phyloP scores from a whole-genome alignment of 139 green algal genomes.

The Trebouxia sp. region DNA sequence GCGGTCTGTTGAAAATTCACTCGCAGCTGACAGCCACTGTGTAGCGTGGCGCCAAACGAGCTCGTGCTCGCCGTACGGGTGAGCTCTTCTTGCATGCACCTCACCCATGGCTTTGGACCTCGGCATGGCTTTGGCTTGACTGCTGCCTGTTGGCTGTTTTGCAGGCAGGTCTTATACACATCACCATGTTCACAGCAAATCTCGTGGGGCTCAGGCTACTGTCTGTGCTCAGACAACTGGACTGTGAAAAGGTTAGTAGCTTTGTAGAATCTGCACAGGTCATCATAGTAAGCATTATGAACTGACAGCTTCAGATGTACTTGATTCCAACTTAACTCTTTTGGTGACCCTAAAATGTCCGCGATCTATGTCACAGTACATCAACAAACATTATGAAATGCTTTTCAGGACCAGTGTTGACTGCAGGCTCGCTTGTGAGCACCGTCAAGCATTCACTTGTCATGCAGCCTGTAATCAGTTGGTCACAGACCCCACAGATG shows the following conservation, averaged over 20 bases:
- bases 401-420: no score
- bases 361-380: no score
- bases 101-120: background rate
- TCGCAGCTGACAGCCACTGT: background rate
- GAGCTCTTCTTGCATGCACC: background rate
- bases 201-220: conserved; percentile 27
- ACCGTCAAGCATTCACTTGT: background rate
- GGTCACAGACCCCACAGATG: background rate
- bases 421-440: background rate
- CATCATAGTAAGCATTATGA: no score
- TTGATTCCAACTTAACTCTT: no score
- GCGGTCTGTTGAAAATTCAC: background rate
- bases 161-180: background rate
- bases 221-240: conserved; percentile 13
- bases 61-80: conserved; percentile 25
- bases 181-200: background rate
- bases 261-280: no score
- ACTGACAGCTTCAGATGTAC: no score
- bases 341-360: no score
- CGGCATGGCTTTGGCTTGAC: no score
- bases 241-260: conserved; percentile 32
- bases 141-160: background rate
- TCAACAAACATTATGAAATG: no score
- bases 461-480: background rate
- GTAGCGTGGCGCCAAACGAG: conserved; percentile 26